phyloP scores from a whole-genome alignment of 2,329 filamentous ascomycete species.

The Neurospora crassa region DNA sequence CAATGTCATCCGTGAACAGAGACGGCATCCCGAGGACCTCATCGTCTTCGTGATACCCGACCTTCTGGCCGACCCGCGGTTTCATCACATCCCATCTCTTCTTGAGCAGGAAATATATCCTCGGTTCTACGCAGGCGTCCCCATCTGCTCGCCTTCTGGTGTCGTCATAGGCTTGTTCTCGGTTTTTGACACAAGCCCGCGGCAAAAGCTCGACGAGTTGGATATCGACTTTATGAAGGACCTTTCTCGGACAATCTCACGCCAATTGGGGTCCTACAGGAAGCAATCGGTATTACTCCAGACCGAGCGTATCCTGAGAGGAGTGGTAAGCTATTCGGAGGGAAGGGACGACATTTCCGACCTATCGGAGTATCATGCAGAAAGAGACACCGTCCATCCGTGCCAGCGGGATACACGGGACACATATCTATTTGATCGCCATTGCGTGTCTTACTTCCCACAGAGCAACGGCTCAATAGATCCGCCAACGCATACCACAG shows the following conservation, averaged over 20 bases:
- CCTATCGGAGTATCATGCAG: slow-evolving; percentile 5
- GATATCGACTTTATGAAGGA: slow-evolving; percentile 20
- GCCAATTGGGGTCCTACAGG: slow-evolving; percentile 25
- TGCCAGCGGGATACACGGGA: neutral
- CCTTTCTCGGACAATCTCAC: slow-evolving; percentile 24
- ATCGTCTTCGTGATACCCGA: slow-evolving; percentile 27
- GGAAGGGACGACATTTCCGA: slow-evolving; percentile 14
- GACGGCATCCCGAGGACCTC: slow-evolving; percentile 11
- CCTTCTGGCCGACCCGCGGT: slow-evolving; percentile 23
- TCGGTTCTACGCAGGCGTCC: slow-evolving; percentile 32
- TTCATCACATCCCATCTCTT: slow-evolving; percentile 19
- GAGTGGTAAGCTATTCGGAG: slow-evolving; percentile 15
- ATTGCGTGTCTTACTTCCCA: neutral
- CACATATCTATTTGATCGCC: neutral
- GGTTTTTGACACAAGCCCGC: slow-evolving; percentile 22
- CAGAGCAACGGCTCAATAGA: neutral
- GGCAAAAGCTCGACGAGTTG: slow-evolving; percentile 18
- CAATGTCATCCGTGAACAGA: slow-evolving; percentile 15
- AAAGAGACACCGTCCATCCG: neutral
- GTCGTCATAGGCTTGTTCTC: slow-evolving; percentile 34
- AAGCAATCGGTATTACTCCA: slow-evolving; percentile 20
- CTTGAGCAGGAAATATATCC: slow-evolving; percentile 12
- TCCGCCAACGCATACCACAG: neutral
- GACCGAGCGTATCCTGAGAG: slow-evolving; percentile 28
- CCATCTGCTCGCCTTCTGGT: slow-evolving; percentile 28